These are phyloP conservation scores for Quillaja saponaria DNA, from an alignment of 306 rosid species.

Conservation along the genomic window DNA sequence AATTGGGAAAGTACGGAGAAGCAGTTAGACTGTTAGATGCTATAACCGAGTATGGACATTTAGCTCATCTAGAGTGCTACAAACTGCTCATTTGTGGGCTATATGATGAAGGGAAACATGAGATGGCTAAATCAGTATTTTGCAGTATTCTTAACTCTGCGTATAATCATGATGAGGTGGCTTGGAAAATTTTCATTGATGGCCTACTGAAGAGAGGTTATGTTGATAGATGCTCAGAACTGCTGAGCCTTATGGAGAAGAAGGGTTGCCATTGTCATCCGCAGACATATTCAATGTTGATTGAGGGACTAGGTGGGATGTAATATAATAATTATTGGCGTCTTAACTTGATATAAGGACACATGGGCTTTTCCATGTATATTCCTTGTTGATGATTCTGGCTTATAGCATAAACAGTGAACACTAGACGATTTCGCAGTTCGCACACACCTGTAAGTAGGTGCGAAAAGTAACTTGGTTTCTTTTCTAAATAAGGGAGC, in stretches of 20 bases:
- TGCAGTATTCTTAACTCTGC: constrained; percentile 47
- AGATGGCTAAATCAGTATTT: constrained; percentile 65
- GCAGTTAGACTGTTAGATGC: constrained; percentile 59
- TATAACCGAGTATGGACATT: constrained; percentile 60
- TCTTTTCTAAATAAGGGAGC: too few species aligned
- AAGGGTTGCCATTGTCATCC: constrained; percentile 72
- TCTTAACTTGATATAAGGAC: constrained; percentile 13
- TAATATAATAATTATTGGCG: constrained; percentile 23
- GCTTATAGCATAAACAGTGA: constrained; percentile 19
- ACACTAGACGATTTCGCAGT: constrained; percentile 9
- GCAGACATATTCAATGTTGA: constrained; percentile 66
- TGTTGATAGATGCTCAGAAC: constrained; percentile 57
- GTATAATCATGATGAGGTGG: constrained; percentile 75
- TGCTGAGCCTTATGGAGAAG: constrained; percentile 59
- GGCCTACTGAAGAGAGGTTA: constrained; percentile 69
- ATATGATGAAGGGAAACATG: constrained; percentile 49
- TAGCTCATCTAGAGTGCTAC: constrained; percentile 65
- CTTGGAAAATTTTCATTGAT: constrained; percentile 82
- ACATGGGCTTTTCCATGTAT: constrained; percentile 27
- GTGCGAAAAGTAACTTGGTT: background rate
- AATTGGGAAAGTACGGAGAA: constrained; percentile 52
- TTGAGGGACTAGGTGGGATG: constrained; percentile 46
- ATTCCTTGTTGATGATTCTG: constrained; percentile 21
- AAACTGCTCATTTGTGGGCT: constrained; percentile 72
- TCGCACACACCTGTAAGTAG: background rate